Conservation (phyloP, 2,329 filamentous ascomycete genomes). For the Aspergillus sp. region DNA sequence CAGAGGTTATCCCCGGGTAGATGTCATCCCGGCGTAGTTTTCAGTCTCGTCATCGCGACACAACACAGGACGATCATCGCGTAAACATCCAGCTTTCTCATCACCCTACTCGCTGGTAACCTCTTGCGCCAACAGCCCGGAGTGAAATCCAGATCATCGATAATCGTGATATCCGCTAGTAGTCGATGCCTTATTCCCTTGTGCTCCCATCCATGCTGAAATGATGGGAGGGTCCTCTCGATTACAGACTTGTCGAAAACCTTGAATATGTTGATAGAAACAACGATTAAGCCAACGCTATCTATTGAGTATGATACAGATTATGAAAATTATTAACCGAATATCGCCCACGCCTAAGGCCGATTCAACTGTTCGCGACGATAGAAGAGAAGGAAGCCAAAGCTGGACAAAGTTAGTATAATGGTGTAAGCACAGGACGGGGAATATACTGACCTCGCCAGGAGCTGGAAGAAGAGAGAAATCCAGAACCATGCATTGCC, state of each 20-base stretch:
- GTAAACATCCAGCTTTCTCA: not conserved
- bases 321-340: no score
- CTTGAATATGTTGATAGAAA: no score
- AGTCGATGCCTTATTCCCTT: not conserved
- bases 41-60: no score
- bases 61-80: not conserved
- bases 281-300: no score
- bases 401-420: conserved; percentile 23
- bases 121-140: not conserved
- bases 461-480: conserved; percentile 56
- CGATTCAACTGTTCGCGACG: conserved; percentile 42
- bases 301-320: no score
- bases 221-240: no score
- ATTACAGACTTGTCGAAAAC: no score
- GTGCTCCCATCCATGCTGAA: not conserved
- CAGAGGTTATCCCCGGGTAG: no score
- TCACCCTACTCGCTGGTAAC: not conserved
- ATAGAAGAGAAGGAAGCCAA: conserved; percentile 45
- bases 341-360: no score
- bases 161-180: not conserved
- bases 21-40: no score
- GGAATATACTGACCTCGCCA: conserved; percentile 47
- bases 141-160: not conserved
- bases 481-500: conserved; percentile 62
- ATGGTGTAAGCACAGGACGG: not conserved